Percentiles rank a stretch among this genome's conserved stretches.
Conservation (phyloP, 2,329 filamentous ascomycete species). For the Fusarium kyushuense region DNA sequence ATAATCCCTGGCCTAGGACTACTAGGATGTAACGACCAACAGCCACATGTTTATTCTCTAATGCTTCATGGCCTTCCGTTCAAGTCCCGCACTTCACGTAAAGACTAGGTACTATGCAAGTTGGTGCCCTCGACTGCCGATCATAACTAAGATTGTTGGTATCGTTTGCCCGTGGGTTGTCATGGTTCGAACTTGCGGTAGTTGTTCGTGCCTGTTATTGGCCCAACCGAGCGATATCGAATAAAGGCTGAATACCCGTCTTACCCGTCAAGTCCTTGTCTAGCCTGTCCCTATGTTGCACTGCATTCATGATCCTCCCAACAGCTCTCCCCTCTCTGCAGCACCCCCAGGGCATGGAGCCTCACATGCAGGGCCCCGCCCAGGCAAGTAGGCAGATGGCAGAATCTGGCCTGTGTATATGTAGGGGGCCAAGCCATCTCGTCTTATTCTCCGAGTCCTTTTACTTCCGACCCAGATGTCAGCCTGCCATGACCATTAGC, state of each 20-base stretch:
- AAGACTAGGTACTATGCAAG: conserved; percentile 11
- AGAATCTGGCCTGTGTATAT: conserved; percentile 41
- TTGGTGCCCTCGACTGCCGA: conserved; percentile 23
- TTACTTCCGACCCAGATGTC: conserved; percentile 26
- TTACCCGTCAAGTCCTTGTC: conserved; percentile 33
- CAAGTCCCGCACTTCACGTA: conserved; percentile 16
- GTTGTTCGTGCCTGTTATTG: conserved; percentile 38
- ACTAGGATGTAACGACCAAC: conserved; percentile 23
- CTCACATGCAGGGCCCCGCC: conserved; percentile 44
- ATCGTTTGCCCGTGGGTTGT: conserved; percentile 9
- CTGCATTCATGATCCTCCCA: conserved; percentile 41
- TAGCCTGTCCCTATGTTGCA: conserved; percentile 35
- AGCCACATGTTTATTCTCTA: conserved; percentile 15
- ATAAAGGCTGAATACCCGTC: conserved; percentile 24
- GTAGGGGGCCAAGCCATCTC: conserved; percentile 44
- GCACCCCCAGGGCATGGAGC: conserved; percentile 43
- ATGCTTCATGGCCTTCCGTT: conserved; percentile 1
- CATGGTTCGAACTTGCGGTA: conserved; percentile 30
- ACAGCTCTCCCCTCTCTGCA: conserved; percentile 27
- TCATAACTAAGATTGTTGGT: conserved; percentile 38
- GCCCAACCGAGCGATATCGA: conserved; percentile 12
- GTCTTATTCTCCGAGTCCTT: conserved; percentile 27
- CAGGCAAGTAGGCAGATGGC: conserved; percentile 27
- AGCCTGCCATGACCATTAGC: conserved; percentile 45
- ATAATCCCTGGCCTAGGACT: conserved; percentile 19